phyloP scores from a whole-genome alignment of 176 grass and related monocot species.

The Rhynchospora tenuis region DNA sequence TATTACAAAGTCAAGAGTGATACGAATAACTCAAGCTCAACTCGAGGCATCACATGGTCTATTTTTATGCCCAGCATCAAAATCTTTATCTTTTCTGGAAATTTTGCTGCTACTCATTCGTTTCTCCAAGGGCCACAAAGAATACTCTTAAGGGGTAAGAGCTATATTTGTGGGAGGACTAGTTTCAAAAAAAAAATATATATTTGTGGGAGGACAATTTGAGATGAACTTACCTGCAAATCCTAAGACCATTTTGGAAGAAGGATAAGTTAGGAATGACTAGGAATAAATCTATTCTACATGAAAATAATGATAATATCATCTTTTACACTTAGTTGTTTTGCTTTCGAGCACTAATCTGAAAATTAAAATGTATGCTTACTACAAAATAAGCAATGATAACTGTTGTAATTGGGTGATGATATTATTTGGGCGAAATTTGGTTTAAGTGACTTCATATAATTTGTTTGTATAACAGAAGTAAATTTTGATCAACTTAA shows the following conservation, averaged over 20 bases:
- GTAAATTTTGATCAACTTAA: background rate
- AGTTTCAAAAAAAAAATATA: background rate
- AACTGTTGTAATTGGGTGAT: no score
- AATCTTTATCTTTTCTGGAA: background rate
- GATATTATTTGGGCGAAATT: no score
- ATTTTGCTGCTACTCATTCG: background rate
- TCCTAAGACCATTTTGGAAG: no score
- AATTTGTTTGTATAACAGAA: no score
- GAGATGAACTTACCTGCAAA: no score
- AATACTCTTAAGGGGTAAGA: background rate
- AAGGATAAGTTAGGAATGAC: no score
- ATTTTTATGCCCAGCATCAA: background rate
- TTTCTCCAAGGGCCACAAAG: background rate
- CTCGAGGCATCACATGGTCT: background rate
- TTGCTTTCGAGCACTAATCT: no score
- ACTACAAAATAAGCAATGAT: no score
- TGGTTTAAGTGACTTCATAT: no score
- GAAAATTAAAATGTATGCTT: no score
- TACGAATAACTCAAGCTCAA: background rate
- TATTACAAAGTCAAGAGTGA: background rate
- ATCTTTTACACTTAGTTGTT: background rate
- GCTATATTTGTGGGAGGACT: background rate
- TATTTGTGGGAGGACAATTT: no score
- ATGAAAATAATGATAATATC: background rate
- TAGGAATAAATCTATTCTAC: background rate